Evolutionary conservation across 2,329 filamentous ascomycete genomes (phyloP).

Genomic region (Calonectria honghensis): DNA sequence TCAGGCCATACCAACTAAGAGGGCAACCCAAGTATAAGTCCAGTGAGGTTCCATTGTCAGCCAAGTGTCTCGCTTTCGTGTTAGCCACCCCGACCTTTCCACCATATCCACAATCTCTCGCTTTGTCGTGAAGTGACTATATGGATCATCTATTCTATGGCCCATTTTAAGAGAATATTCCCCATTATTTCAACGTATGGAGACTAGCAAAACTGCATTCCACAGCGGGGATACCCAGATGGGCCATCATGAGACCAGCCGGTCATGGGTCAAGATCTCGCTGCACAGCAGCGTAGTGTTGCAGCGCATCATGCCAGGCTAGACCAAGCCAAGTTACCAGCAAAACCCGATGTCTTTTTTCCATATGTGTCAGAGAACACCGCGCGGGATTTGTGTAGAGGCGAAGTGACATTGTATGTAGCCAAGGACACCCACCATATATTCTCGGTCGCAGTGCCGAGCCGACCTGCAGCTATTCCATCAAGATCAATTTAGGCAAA

Average conservation of each 20-base stretch:
- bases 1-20: not conserved
- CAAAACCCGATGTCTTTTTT: not conserved
- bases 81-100: not conserved
- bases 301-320: not conserved
- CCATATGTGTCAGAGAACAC: not conserved
- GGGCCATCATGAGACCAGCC: not conserved
- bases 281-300: not conserved
- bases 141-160: not conserved
- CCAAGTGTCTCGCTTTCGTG: not conserved
- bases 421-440: not conserved
- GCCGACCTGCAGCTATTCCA: conserved; percentile 4
- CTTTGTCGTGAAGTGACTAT: not conserved
- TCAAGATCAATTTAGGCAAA: conserved; percentile 13
- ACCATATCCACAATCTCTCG: not conserved
- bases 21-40: not conserved
- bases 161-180: not conserved
- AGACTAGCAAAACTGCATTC: no score
- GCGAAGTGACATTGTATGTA: not conserved
- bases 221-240: not conserved
- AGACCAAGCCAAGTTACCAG: not conserved
- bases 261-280: not conserved
- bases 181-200: not conserved
- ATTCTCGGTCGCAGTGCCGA: not conserved
- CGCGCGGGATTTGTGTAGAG: no score
- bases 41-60: not conserved